Evolutionary conservation across 306 rosid species (phyloP).

Genomic region (Senna tora): DNA sequence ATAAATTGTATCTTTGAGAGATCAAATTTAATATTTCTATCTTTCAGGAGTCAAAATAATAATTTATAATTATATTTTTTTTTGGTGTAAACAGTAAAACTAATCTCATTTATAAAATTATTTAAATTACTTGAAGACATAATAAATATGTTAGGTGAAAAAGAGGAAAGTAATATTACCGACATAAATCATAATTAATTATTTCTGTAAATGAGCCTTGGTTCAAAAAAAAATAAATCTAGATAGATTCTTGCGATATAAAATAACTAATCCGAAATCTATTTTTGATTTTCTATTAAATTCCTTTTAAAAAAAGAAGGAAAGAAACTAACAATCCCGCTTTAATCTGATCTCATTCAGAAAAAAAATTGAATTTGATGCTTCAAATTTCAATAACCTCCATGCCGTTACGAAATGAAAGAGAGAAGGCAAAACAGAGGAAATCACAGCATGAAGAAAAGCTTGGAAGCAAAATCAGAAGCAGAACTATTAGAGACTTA

Average conservation of each 20-base stretch:
- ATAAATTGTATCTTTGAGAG: too few species aligned
- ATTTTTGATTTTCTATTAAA: background rate
- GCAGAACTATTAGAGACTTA: conserved; percentile 32
- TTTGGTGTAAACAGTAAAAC: too few species aligned
- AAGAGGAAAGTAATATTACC: too few species aligned
- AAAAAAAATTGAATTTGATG: conserved; percentile 4
- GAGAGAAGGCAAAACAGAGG: background rate
- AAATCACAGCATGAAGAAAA: conserved; percentile 44
- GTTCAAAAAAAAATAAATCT: background rate
- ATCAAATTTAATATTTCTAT: too few species aligned
- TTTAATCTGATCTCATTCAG: conserved; percentile 5
- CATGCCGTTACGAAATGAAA: background rate
- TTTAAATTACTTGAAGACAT: too few species aligned
- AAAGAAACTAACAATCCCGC: conserved; percentile 32
- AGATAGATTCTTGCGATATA: background rate
- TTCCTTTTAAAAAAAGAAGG: background rate
- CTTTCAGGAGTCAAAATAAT: too few species aligned
- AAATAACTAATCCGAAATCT: background rate
- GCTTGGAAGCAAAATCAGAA: conserved; percentile 17
- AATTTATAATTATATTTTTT: too few species aligned
- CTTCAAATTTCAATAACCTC: background rate
- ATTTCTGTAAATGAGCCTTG: too few species aligned
- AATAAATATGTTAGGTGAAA: too few species aligned
- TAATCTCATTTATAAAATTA: too few species aligned
- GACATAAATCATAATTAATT: too few species aligned